Evolutionary conservation across 257 asterid species (phyloP).

Genomic region (Solanum pimpinellifolium): DNA sequence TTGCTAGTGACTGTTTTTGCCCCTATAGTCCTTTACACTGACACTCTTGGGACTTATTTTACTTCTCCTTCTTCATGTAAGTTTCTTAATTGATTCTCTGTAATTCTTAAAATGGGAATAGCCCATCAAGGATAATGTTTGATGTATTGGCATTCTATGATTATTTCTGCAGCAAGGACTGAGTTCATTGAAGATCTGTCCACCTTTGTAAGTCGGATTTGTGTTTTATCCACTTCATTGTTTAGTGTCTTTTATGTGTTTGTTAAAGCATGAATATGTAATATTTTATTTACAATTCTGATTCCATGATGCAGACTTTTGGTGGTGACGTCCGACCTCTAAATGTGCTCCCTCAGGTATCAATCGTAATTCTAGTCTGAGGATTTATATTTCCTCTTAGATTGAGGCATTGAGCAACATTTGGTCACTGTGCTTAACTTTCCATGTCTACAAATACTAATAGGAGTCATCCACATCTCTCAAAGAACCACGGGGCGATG

Average conservation of each 20-base stretch:
- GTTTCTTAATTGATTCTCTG: background rate
- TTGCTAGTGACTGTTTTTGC: conserved; percentile 68
- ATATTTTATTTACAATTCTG: background rate
- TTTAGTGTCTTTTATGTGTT: background rate
- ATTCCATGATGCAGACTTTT: conserved; percentile 31
- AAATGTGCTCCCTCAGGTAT: conserved; percentile 68
- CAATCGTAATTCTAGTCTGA: background rate
- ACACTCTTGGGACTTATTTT: conserved; percentile 52
- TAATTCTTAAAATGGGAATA: background rate
- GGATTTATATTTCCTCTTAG: background rate
- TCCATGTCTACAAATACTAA: conserved; percentile 6
- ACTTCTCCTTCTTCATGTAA: conserved; percentile 64
- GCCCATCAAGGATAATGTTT: background rate
- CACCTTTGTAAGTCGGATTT: conserved; percentile 43
- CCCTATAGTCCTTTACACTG: conserved; percentile 64
- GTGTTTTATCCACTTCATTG: background rate
- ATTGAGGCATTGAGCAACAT: background rate
- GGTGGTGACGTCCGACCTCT: conserved; percentile 67
- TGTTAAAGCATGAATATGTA: background rate
- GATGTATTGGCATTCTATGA: background rate
- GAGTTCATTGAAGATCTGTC: conserved; percentile 68
- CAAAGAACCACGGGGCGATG: conserved; percentile 58
- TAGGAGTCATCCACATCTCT: conserved; percentile 52
- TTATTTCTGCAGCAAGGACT: conserved; percentile 38
- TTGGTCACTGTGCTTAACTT: conserved; percentile 6